Base-by-base conservation (phyloP, 768 basidiomycete genomes). In the Cyclocybe aegerita region DNA sequence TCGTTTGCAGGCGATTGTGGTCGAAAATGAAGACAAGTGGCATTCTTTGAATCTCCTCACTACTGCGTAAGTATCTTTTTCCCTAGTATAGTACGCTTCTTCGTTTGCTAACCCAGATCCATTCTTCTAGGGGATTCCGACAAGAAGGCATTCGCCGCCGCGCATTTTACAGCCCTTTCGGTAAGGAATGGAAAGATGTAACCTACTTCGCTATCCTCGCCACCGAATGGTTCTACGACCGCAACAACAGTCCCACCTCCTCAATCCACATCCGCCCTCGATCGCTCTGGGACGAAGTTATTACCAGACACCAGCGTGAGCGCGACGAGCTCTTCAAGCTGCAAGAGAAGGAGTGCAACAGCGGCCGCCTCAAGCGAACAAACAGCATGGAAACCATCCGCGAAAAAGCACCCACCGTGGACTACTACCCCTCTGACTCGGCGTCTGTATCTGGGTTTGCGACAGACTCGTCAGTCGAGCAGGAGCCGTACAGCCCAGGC, bases 101-200 rank as follows among this genome's bases (percentile, higher is more conserved):
- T 11, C 6, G 32, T 15, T 15, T 2, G 45, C 9, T 40, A 37
- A 43, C 39, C 45, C 14, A 43, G 23, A 32, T 35, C 40, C 16
- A 16, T 12, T 49, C 29, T 34, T 36, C 43, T 54, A 81, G 80
- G 48, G 80, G 81, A 7, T 87, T 90, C 59, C 63, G 64, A 6
- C 78, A 83, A 52, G 87, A 90, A 65, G 87, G 87, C 40, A 79
- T 73, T 7, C 76, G 78, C 38, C 78, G 85, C 31, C 74, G 79
- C 39, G 73, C 79, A 0, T 78, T 82, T 47, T 78, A 64, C 58
- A 75, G 75, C 52, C 68, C 73, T 4, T 53, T 75, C 48, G 70
- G 69, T 1, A 46, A 59, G 1, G 66, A 73, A 40, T 86, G 81
- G 81, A 82, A 76, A 54, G 82, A 86, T 52, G 77, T 80, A 17